phyloP scores from a whole-genome alignment of 768 basidiomycete species.

The Russula virescens region DNA sequence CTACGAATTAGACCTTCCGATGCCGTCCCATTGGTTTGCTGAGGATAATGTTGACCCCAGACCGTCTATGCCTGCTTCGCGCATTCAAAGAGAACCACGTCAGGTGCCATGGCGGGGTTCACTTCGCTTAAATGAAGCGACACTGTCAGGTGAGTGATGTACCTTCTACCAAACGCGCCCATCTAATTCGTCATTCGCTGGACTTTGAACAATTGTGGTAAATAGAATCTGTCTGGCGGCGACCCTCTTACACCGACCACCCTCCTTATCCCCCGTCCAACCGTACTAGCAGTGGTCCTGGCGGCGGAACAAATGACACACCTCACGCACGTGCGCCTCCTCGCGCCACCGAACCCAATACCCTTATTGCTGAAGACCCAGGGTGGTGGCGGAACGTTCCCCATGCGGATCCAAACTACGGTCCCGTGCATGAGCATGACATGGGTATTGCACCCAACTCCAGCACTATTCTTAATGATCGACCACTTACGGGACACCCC shows the following conservation, averaged over 20 bases:
- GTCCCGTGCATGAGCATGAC: conserved; percentile 12
- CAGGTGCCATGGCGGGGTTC: conserved; percentile 17
- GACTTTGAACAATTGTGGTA: conserved; percentile 4
- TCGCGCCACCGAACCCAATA: conserved; percentile 4
- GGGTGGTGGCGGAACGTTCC: conserved; percentile 18
- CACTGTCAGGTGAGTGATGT: conserved; percentile 12
- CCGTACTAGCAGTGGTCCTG: conserved; percentile 4
- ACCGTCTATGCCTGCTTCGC: conserved; percentile 4
- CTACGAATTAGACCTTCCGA: conserved; percentile 18
- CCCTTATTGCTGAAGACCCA: neutral
- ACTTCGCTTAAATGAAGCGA: neutral
- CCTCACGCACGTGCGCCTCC: conserved; percentile 3
- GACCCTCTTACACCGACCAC: conserved; percentile 2
- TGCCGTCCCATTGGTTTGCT: conserved; percentile 4
- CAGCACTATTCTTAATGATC: neutral
- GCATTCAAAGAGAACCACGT: conserved; percentile 14
- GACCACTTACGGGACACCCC: conserved; percentile 5
- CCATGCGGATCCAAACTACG: conserved; percentile 14
- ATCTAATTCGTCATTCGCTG: neutral
- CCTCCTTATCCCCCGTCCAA: neutral
- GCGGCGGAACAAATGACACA: neutral
- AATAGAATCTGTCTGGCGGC: conserved; percentile 8
- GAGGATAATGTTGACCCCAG: conserved; percentile 2
- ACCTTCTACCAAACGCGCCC: neutral
- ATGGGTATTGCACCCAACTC: neutral